A percentile compares a stretch with the other conserved stretches of the same genome.
Conservation (phyloP, 2,329 filamentous ascomycete genomes). For the Claviceps humidiphila region DNA sequence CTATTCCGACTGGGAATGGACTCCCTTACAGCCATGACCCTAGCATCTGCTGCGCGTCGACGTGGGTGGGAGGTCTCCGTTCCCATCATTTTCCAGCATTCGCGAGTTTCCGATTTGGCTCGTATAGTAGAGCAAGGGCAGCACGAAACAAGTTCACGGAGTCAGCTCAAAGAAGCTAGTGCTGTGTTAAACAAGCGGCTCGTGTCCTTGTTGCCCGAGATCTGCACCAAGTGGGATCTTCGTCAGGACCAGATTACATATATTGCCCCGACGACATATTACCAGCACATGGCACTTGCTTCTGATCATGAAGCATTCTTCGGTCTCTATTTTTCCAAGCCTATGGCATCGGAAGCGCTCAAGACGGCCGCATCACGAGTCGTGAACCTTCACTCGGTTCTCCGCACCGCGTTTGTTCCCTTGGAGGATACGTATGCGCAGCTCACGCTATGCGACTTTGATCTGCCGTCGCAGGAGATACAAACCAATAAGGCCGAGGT, state of each 20-base stretch:
- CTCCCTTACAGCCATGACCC: neutral
- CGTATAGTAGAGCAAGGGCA: neutral
- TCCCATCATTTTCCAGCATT: neutral
- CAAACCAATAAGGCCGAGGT: neutral
- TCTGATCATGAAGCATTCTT: neutral
- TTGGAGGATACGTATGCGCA: neutral
- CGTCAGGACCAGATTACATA: neutral
- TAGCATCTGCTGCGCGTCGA: neutral
- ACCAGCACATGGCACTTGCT: neutral
- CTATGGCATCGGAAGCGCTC: neutral
- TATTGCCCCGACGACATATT: neutral
- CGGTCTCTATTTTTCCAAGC: neutral
- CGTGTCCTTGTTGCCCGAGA: neutral
- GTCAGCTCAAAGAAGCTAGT: neutral
- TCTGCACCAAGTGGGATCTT: neutral
- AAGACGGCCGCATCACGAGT: neutral
- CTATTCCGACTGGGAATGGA: neutral
- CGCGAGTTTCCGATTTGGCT: neutral
- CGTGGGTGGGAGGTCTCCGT: neutral
- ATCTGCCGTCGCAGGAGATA: neutral
- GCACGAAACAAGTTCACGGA: neutral
- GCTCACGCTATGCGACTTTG: neutral
- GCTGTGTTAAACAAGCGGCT: neutral
- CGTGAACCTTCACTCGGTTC: neutral
- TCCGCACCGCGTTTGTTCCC: neutral